These are phyloP conservation scores for Misopates orontium DNA, from an alignment of 257 asterid species.

Conservation along the genomic window DNA sequence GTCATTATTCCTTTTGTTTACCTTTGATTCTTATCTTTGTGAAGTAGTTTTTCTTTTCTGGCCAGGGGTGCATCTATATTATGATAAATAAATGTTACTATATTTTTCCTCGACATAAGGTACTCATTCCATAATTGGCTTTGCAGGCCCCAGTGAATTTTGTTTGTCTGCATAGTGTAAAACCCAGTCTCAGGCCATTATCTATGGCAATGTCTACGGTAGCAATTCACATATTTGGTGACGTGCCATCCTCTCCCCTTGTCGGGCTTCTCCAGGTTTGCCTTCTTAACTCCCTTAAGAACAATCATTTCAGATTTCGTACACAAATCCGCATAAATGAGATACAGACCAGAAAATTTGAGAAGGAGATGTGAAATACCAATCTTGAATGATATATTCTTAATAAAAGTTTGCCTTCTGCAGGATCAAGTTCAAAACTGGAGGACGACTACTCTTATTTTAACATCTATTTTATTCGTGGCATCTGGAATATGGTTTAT, in stretches of 20 bases:
- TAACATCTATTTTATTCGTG: constrained; percentile 74
- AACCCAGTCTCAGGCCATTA: constrained; percentile 86
- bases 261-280: constrained; percentile 92
- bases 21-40: no score
- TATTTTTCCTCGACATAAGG: background rate
- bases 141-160: constrained; percentile 92
- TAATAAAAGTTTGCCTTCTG: constrained; percentile 22
- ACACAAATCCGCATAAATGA: no score
- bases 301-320: no score
- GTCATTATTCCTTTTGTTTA: no score
- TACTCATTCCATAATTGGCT: background rate
- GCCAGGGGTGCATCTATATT: no score
- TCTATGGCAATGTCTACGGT: constrained; percentile 69
- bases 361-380: background rate
- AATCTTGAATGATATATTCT: background rate
- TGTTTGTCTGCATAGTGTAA: constrained; percentile 80
- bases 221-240: constrained; percentile 63
- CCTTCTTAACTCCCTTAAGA: constrained; percentile 3
- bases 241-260: constrained; percentile 93
- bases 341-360: no score
- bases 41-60: no score
- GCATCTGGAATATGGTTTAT: constrained; percentile 80
- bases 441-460: constrained; percentile 73
- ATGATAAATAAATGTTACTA: background rate
- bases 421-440: constrained; percentile 88